Evolutionary conservation across 2,329 filamentous ascomycete species (phyloP), one percentile per base, ranked within the genome.

Genomic region (Pestalotiopsis sp.): DNA sequence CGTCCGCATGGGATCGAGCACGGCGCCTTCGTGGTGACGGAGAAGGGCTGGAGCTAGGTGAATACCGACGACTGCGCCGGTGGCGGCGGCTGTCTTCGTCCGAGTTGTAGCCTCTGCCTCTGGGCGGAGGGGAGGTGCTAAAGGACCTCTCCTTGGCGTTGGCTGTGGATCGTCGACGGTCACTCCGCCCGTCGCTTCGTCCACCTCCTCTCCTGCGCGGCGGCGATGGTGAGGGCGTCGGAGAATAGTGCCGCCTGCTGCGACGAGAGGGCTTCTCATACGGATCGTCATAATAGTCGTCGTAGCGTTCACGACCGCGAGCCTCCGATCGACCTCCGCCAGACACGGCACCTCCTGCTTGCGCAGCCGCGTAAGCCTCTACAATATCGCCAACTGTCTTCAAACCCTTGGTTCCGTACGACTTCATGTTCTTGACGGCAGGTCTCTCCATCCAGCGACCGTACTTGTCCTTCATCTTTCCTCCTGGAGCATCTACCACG

Each of bases 391-490:
- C 67, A 13, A 78, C 61, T 20, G 72, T 74, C 13, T 68, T 70
- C 20, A 78, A 48, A 14, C 76, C 75, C 22, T 73, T 69, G 17
- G 73, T 73, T 22, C 76, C 75, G 7, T 73, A 68, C 11, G 69
- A 70, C 61, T 75, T 73, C 57, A 69, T 70, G 48, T 70, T 71
- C 65, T 76, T 70, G 3, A 78, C 52, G 38, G 68, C 74, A 0
- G 75, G 75, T 3, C 73, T 71, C 2, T 76, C 64, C 5, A 65
- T 60, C 60, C 60, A 63, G 35, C 39, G 60, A 13, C 60, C 60
- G 35, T 71, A 71, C 14, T 73, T 78, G 70, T 81, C 76, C 14
- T 73, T 70, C 4, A 76, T 75, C 71, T 80, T 78, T 56, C 75
- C 76, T 0, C 78, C 81, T 1, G 79, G 79, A 69, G 20, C 10